Percentiles rank a stretch among this genome's conserved stretches.
phyloP scores from a whole-genome alignment of 2,329 filamentous ascomycete genomes.

The Trichoderma hamatum region DNA sequence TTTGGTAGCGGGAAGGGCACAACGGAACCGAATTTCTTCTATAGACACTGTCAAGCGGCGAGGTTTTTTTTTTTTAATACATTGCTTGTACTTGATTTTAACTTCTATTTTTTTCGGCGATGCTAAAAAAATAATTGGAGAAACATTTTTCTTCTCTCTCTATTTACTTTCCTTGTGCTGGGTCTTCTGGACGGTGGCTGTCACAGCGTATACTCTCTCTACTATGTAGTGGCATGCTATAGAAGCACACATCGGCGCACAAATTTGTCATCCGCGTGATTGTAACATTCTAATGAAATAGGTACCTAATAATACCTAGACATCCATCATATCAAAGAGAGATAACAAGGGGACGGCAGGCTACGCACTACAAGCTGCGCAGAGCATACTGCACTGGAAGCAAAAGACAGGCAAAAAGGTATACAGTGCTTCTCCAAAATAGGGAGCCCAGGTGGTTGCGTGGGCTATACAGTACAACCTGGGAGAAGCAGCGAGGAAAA shows the following conservation, averaged over 20 bases:
- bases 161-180: background rate
- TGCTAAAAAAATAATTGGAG: no score
- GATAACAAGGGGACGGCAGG: background rate
- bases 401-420: background rate
- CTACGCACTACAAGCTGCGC: background rate
- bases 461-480: background rate
- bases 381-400: background rate
- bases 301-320: no score
- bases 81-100: no score
- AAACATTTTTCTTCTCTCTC: background rate
- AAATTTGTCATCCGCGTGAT: background rate
- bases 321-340: background rate
- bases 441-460: background rate
- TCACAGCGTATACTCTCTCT: background rate
- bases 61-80: background rate
- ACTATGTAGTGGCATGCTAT: no score
- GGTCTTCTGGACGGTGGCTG: no score
- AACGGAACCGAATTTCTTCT: background rate
- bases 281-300: background rate
- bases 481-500: background rate
- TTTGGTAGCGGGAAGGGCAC: background rate
- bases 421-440: constrained; percentile 1
- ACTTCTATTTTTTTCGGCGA: background rate
- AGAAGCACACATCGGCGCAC: background rate
- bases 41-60: background rate